Evolutionary conservation across 2,329 filamentous ascomycete genomes (phyloP).

Genomic region (Sclerotinia glacialis): DNA sequence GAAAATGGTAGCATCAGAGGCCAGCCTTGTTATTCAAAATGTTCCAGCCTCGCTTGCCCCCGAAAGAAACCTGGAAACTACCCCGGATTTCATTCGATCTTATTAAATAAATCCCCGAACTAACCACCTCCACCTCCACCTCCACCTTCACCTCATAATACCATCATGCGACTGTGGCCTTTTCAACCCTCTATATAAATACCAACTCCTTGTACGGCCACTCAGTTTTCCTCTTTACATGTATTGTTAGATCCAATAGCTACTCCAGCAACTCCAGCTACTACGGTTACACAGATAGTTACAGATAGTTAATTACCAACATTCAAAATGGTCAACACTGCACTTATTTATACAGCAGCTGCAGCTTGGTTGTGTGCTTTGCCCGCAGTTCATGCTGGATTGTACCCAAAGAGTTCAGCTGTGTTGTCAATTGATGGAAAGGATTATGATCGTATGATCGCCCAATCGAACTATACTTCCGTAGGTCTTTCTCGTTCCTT

Average conservation of each 20-base stretch:
- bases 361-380: conserved; percentile 64
- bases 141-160: conserved; percentile 11
- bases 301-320: not conserved
- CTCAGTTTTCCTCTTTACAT: not conserved
- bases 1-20: not conserved
- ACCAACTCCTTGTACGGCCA: not conserved
- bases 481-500: conserved; percentile 51
- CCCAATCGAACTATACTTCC: conserved; percentile 86
- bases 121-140: too few species aligned
- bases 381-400: conserved; percentile 58
- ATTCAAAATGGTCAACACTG: conserved; percentile 52
- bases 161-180: conserved; percentile 23
- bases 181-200: conserved; percentile 16
- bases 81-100: conserved; percentile 18
- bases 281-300: not conserved
- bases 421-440: conserved; percentile 79
- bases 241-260: conserved; percentile 11
- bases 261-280: not conserved
- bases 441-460: conserved; percentile 78
- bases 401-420: conserved; percentile 84
- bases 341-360: conserved; percentile 51
- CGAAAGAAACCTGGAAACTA: too few species aligned
- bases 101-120: not conserved
- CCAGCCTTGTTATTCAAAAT: not conserved
- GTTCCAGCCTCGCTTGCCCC: not conserved